phyloP scores from a whole-genome alignment of 495 filamentous ascomycete genomes.

The Aspergillus homomorphus region DNA sequence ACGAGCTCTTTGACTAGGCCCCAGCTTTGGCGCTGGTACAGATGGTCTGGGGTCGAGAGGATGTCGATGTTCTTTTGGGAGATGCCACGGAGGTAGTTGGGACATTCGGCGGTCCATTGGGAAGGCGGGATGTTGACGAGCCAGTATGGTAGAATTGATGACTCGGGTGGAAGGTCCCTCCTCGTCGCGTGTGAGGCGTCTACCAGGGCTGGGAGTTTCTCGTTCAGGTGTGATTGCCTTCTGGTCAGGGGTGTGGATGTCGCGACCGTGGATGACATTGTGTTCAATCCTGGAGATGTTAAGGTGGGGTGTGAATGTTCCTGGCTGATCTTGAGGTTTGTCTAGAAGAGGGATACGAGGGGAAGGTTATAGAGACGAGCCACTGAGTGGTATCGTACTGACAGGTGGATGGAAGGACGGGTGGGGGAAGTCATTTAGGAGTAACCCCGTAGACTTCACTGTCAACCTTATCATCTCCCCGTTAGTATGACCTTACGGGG shows the following conservation, averaged over 20 bases:
- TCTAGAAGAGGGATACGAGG: too few relatives aligned
- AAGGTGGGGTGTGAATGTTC: too few relatives aligned
- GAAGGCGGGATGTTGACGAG: constrained; percentile 67
- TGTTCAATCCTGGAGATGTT: too few relatives aligned
- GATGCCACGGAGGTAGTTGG: constrained; percentile 59
- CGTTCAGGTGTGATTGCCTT: too few relatives aligned
- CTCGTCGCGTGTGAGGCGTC: too few relatives aligned
- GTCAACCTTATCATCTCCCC: background rate
- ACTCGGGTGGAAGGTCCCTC: too few relatives aligned
- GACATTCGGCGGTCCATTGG: constrained; percentile 62
- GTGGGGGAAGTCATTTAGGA: background rate
- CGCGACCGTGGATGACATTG: too few relatives aligned
- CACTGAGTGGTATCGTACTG: background rate
- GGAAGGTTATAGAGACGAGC: too few relatives aligned
- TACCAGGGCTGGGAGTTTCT: too few relatives aligned
- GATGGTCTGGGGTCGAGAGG: constrained; percentile 60
- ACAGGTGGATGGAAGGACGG: background rate
- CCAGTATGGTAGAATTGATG: constrained; percentile 63
- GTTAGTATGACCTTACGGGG: background rate
- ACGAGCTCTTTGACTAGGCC: constrained; percentile 59
- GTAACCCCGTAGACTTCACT: background rate
- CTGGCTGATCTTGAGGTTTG: too few relatives aligned
- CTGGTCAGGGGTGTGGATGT: too few relatives aligned
- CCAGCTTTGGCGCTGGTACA: constrained; percentile 61
- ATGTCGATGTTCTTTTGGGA: constrained; percentile 48